A percentile compares a stretch with the other conserved stretches of the same genome.
Conservation (phyloP, 2,329 filamentous ascomycete genomes). For the Juglanconis oblonga region DNA sequence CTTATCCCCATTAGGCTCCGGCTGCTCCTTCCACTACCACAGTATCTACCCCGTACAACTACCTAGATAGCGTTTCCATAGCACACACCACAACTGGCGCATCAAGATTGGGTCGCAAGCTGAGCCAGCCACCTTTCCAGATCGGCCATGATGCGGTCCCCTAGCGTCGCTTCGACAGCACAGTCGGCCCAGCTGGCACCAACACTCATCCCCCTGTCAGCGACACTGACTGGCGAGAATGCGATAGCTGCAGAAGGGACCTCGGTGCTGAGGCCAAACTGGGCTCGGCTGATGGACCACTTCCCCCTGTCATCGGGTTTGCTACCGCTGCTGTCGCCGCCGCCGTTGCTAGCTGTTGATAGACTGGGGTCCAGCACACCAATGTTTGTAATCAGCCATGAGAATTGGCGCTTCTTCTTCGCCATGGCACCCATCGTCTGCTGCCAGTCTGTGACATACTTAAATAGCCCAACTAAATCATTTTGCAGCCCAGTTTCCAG, state of each 20-base stretch:
- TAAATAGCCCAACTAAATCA: slow-evolving; percentile 31
- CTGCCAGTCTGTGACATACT: slow-evolving; percentile 34
- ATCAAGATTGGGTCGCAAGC: slow-evolving; percentile 7
- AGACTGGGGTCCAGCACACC: slow-evolving; percentile 29
- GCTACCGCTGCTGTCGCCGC: neutral
- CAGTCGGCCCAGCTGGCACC: slow-evolving; percentile 14
- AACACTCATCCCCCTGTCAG: slow-evolving; percentile 18
- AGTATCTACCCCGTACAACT: too few relatives aligned
- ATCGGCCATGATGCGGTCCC: slow-evolving; percentile 13
- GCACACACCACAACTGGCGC: neutral
- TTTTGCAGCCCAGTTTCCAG: slow-evolving; percentile 28
- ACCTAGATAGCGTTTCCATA: too few relatives aligned
- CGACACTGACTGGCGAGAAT: slow-evolving; percentile 26
- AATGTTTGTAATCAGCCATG: slow-evolving; percentile 35
- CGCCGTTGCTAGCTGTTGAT: neutral
- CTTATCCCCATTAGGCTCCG: too few relatives aligned
- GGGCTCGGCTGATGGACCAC: slow-evolving; percentile 27
- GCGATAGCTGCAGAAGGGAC: slow-evolving; percentile 27
- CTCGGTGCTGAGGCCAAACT: slow-evolving; percentile 29
- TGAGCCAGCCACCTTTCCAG: slow-evolving; percentile 14
- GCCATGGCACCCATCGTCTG: slow-evolving; percentile 26
- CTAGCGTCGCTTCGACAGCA: slow-evolving; percentile 6
- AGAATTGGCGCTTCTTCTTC: slow-evolving; percentile 27
- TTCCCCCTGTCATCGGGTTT: slow-evolving; percentile 6
- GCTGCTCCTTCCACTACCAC: too few relatives aligned